These are phyloP conservation scores for Paraglomus brasilianum DNA, from an alignment of 192 early-diverging fungal genomes.

Conservation along the genomic window DNA sequence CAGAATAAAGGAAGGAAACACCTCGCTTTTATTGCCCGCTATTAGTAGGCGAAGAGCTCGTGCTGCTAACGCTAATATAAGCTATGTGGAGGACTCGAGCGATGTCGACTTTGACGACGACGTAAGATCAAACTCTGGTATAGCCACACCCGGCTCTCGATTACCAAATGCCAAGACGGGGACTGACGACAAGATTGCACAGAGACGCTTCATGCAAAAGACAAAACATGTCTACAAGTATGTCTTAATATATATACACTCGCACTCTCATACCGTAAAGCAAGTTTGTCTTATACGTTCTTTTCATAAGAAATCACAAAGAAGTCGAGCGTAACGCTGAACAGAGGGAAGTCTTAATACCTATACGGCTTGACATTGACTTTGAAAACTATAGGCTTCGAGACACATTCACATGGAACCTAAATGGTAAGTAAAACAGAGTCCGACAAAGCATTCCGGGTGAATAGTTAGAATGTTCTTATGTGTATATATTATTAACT, in stretches of 20 bases:
- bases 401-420: conserved; percentile 92
- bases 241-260: conserved; percentile 2
- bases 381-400: conserved; percentile 79
- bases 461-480: not conserved
- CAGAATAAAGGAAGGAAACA: conserved; percentile 51
- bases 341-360: conserved; percentile 75
- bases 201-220: conserved; percentile 30
- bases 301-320: conserved; percentile 33
- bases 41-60: conserved; percentile 38
- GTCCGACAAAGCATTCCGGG: not conserved
- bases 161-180: conserved; percentile 34
- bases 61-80: conserved; percentile 37
- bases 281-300: not conserved
- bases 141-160: conserved; percentile 34
- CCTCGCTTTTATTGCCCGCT: conserved; percentile 48
- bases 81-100: conserved; percentile 39
- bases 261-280: not conserved
- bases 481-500: no score
- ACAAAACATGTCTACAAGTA: conserved; percentile 43
- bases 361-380: conserved; percentile 91
- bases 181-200: conserved; percentile 41
- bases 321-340: conserved; percentile 57
- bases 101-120: conserved; percentile 49
- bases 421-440: conserved; percentile 68
- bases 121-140: conserved; percentile 39